Evolutionary conservation across 2,329 filamentous ascomycete genomes (phyloP).

Genomic region (Ilyonectria sp.): DNA sequence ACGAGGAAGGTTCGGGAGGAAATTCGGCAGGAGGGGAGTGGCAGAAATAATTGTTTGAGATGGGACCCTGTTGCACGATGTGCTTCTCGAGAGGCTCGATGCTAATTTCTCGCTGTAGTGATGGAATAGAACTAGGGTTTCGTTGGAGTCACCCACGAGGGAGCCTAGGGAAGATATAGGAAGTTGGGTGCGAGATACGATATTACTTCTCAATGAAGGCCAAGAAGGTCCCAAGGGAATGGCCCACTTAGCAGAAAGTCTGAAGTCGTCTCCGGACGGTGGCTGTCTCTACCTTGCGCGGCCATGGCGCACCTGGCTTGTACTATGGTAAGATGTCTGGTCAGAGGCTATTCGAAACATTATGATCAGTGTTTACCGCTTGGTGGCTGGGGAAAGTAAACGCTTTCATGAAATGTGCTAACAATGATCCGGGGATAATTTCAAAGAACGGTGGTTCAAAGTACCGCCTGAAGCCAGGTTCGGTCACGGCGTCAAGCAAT

Average conservation of each 20-base stretch:
- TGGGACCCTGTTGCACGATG: neutral
- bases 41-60: neutral
- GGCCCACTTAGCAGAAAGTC: constrained; percentile 34
- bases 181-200: constrained; percentile 7
- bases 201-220: constrained; percentile 25
- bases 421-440: constrained; percentile 20
- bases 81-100: neutral
- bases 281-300: constrained; percentile 14
- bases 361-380: constrained; percentile 18
- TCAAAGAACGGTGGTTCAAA: constrained; percentile 25
- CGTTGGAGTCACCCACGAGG: neutral
- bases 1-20: neutral
- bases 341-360: constrained; percentile 30
- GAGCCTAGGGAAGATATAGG: constrained; percentile 35
- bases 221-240: constrained; percentile 12
- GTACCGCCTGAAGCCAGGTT: constrained; percentile 1
- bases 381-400: constrained; percentile 30
- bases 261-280: constrained; percentile 28
- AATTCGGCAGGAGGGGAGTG: neutral
- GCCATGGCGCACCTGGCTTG: constrained; percentile 28
- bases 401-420: constrained; percentile 11
- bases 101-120: neutral
- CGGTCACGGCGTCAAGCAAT: neutral
- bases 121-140: neutral
- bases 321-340: constrained; percentile 25